A percentile compares a stretch with the other conserved stretches of the same genome.
phyloP scores from a whole-genome alignment of 306 rosid species.

The Cyclanthera cordifolia region DNA sequence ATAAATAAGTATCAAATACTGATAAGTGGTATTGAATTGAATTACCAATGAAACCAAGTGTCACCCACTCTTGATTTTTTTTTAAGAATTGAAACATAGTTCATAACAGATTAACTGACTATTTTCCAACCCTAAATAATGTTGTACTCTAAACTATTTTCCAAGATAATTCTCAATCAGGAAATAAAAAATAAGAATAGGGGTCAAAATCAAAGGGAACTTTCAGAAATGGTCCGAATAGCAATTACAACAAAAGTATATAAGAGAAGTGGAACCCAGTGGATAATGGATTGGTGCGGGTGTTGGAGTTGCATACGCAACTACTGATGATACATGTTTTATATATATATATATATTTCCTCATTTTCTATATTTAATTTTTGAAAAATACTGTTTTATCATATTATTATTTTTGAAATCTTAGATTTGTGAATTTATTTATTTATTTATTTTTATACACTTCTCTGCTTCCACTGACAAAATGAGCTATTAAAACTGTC shows the following conservation, averaged over 20 bases:
- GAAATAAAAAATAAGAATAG: background rate
- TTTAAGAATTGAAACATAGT: background rate
- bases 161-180: background rate
- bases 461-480: background rate
- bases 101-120: too few relatives aligned
- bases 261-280: background rate
- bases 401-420: background rate
- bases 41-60: too few relatives aligned
- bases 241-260: background rate
- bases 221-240: conserved; percentile 18
- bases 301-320: conserved; percentile 10
- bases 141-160: background rate
- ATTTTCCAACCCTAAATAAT: too few relatives aligned
- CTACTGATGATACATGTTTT: background rate
- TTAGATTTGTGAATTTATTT: background rate
- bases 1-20: too few relatives aligned
- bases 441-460: background rate
- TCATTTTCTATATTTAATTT: background rate
- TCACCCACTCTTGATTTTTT: too few relatives aligned
- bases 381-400: background rate
- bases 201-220: conserved; percentile 9
- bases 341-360: too few relatives aligned
- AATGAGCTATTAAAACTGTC: background rate
- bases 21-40: too few relatives aligned
- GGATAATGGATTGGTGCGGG: background rate